Evolutionary conservation across 169 alveolate genomes (phyloP).

Genomic region (Cryptosporidium felis): DNA sequence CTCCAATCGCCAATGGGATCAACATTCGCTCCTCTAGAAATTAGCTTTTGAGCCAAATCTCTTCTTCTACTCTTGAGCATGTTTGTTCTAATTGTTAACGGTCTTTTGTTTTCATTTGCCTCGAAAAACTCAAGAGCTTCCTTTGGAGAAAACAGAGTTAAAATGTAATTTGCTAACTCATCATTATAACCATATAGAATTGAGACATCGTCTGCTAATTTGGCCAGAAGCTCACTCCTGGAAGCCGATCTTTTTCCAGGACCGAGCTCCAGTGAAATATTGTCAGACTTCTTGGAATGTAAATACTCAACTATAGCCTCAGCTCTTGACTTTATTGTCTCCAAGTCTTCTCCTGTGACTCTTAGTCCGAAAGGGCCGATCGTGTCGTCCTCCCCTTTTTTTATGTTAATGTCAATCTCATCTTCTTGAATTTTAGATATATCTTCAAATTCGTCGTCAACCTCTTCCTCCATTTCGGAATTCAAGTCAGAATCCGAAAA

Average conservation of each 20-base stretch:
- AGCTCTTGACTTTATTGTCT: conserved; percentile 77
- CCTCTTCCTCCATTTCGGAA: conserved; percentile 63
- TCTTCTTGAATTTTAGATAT: conserved; percentile 59
- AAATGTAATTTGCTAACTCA: conserved; percentile 87
- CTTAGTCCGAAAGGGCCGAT: conserved; percentile 79
- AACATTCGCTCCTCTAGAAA: conserved; percentile 92
- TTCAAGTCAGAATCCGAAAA: conserved; percentile 29
- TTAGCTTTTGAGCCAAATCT: conserved; percentile 90
- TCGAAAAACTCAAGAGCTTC: conserved; percentile 92
- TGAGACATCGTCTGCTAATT: conserved; percentile 81
- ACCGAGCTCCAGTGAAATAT: too few species aligned
- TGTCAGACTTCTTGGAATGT: conserved; percentile 73
- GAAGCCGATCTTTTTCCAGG: conserved; percentile 50
- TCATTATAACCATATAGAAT: conserved; percentile 88
- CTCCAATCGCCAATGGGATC: conserved; percentile 94
- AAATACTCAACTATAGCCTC: conserved; percentile 77
- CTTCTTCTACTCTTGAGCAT: conserved; percentile 91
- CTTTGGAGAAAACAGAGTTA: conserved; percentile 88
- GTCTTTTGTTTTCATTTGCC: conserved; percentile 89
- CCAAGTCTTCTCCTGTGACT: conserved; percentile 81
- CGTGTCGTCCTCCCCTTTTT: conserved; percentile 72
- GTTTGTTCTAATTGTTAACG: conserved; percentile 91
- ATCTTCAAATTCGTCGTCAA: conserved; percentile 67
- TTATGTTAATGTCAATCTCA: conserved; percentile 71
- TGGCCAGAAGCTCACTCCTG: conserved; percentile 74